Evolutionary conservation across 768 basidiomycete species (phyloP).

Genomic region (Dentipellis fragilis): DNA sequence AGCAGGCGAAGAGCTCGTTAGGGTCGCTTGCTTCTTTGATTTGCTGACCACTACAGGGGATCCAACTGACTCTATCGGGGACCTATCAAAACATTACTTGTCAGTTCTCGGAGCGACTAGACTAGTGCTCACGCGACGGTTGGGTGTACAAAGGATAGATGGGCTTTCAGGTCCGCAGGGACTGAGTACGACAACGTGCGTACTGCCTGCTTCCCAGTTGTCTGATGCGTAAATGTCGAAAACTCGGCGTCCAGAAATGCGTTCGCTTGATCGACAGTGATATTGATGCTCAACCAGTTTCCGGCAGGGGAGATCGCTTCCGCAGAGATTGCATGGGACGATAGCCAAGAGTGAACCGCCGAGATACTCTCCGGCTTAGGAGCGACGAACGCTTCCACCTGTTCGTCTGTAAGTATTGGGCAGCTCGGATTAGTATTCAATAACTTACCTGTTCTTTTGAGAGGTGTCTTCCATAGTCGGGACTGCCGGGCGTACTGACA

Average conservation of each 20-base stretch:
- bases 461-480: not conserved
- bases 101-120: not conserved
- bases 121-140: constrained; percentile 5
- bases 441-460: not conserved
- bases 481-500: not conserved
- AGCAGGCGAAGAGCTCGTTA: not conserved
- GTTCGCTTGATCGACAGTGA: not conserved
- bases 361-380: not conserved
- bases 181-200: constrained; percentile 1
- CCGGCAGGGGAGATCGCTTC: constrained; percentile 5
- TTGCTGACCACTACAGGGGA: not conserved
- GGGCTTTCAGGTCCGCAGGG: constrained; percentile 5
- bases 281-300: constrained; percentile 3
- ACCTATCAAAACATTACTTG: not conserved
- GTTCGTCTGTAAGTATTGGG: not conserved
- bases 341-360: not conserved
- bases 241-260: not conserved
- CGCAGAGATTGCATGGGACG: constrained; percentile 5
- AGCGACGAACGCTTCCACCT: not conserved
- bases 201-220: constrained; percentile 5
- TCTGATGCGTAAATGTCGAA: not conserved
- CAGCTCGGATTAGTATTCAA: too few relatives aligned
- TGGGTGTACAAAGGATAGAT: constrained; percentile 12
- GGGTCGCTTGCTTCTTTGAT: not conserved
- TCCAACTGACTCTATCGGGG: not conserved